These are phyloP conservation scores for Oehlia diaphana DNA, from an alignment of 192 early-diverging fungal genomes.

Conservation along the genomic window DNA sequence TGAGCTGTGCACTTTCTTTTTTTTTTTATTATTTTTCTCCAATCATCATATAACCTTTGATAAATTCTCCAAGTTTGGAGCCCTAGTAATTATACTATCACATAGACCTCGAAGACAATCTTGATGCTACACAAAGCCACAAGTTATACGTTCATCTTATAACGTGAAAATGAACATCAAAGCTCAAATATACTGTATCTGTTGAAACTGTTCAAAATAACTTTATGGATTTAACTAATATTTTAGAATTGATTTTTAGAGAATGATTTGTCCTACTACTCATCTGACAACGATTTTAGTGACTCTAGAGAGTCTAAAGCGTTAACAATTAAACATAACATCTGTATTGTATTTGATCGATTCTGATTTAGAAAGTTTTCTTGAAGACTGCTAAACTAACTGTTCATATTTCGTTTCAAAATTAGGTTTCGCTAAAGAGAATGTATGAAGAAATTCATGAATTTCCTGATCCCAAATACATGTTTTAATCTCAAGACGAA, in stretches of 20 bases:
- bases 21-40: no score
- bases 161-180: no score
- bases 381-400: slow-evolving; percentile 7
- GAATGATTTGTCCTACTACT: slow-evolving; percentile 3
- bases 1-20: no score
- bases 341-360: slow-evolving; percentile 20
- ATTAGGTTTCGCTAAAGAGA: slow-evolving; percentile 14
- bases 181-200: no score
- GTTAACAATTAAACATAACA: slow-evolving; percentile 12
- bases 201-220: neutral
- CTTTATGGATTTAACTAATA: neutral
- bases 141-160: no score
- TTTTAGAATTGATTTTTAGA: slow-evolving; percentile 18
- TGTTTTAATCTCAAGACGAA: neutral
- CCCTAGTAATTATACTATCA: no score
- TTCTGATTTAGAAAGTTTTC: slow-evolving; percentile 23
- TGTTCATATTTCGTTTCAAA: neutral
- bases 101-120: no score
- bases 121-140: no score
- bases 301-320: slow-evolving; percentile 10
- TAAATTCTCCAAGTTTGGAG: no score
- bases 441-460: slow-evolving; percentile 8
- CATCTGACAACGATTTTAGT: neutral
- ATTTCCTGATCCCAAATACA: slow-evolving; percentile 25
- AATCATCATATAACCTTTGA: no score